Evolutionary conservation across 208 protist genomes (phyloP), one percentile per base, ranked within the genome.

Genomic region (Dictyostelium gargantuum): DNA sequence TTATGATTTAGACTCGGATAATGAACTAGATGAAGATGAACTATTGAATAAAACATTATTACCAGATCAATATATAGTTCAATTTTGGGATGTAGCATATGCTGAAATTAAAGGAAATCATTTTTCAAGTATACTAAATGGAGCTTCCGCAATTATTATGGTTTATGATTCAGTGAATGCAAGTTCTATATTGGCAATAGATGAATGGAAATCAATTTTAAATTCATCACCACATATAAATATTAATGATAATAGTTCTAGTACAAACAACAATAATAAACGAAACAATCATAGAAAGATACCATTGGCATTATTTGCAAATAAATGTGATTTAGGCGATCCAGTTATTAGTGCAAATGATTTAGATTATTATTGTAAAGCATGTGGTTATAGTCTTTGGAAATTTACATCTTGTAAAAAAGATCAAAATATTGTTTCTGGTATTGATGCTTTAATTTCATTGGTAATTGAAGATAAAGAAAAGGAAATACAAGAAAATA

Each of bases 251-350:
- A 13, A 13, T n/a, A n/a, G 52, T 58, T n/a, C 21, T 23, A 48
- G 1, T 66, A 58, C 6, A 8, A 70, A 40, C 21, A 70, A 70
- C 5, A 56, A 40, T 11, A 21, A 58, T 19, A 15, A 56, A 5
- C 6, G 6, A 9, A 38, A 77, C 26, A 40, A 21, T 26, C 9
- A 32, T 50, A 73, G 77, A 21, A 29, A 52, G 2, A 63, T 89
- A 8, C 81, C 81, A 23, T 77, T 89, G 11, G 81, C 66, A 17
- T 3, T 89, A 26, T 89, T 89, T 58, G 81, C 81, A 11, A 89
- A 89, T 38, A 89, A 89, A 77, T 50, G 46, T 61, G 81, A 89
- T 89, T 10, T 38, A 11, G 81, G 81, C 9, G 81, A 89, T 40
- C 35, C 81, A 38, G 35, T 89, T 21, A 89, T 89, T 8, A 66